Evolutionary conservation across 2,329 filamentous ascomycete species (phyloP).

Genomic region (Exophiala sp.): DNA sequence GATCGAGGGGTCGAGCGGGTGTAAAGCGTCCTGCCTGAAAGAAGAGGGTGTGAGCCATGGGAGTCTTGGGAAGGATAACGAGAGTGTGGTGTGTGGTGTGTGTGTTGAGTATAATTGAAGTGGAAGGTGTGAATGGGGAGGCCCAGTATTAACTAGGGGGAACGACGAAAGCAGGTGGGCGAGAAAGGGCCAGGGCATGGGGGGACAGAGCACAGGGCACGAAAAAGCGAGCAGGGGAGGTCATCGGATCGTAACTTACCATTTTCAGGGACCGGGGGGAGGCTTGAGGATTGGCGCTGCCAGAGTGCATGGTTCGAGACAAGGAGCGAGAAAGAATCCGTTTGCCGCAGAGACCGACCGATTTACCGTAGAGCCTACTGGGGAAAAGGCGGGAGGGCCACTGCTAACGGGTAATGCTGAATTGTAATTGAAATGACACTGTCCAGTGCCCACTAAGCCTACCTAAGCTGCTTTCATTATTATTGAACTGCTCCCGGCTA

Average conservation of each 20-base stretch:
- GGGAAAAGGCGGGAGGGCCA: neutral
- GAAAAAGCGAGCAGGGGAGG: slow-evolving; percentile 17
- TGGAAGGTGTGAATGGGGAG: slow-evolving; percentile 14
- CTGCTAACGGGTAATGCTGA: neutral
- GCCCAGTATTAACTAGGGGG: slow-evolving; percentile 14
- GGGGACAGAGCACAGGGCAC: slow-evolving; percentile 14
- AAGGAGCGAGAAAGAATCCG: neutral
- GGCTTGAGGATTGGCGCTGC: neutral
- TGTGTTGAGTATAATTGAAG: neutral
- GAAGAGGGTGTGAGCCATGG: slow-evolving; percentile 1
- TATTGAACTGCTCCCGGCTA: neutral
- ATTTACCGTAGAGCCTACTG: no score
- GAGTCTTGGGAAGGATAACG: slow-evolving; percentile 1
- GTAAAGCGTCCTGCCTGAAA: neutral
- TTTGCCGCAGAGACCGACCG: neutral
- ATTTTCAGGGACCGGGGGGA: slow-evolving; percentile 6
- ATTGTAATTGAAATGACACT: slow-evolving; percentile 1
- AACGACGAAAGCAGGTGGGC: slow-evolving; percentile 2
- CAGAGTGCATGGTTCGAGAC: neutral
- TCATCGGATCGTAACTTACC: slow-evolving; percentile 5
- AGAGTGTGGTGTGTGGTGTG: slow-evolving; percentile 3
- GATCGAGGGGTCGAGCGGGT: neutral
- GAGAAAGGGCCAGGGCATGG: slow-evolving; percentile 4
- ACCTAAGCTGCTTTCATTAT: no score
- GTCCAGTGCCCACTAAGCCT: neutral